Percentiles rank a stretch among this genome's conserved stretches.
Conservation (phyloP, 2,329 filamentous ascomycete genomes). For the Phaeosphaeria sp. region DNA sequence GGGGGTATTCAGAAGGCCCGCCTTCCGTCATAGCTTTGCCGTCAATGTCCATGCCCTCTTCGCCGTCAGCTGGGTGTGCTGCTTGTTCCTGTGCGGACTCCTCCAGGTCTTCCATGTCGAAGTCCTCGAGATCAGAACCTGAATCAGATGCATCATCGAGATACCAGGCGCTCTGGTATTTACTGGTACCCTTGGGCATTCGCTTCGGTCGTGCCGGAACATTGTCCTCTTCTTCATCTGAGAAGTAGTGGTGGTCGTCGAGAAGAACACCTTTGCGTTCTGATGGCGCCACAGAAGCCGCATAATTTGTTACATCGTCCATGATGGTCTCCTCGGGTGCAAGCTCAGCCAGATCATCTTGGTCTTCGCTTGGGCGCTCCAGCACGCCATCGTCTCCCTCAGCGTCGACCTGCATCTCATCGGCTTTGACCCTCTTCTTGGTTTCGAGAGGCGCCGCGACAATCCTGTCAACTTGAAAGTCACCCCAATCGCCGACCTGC, state of each 20-base stretch:
- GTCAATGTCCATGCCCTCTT: conserved; percentile 66
- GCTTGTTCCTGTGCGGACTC: conserved; percentile 61
- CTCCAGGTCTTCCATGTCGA: conserved; percentile 66
- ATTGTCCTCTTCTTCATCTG: conserved; percentile 76
- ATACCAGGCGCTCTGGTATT: conserved; percentile 95
- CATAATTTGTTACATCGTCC: conserved; percentile 67
- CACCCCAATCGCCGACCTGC: conserved; percentile 92
- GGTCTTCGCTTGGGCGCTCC: conserved; percentile 77
- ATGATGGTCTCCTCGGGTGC: conserved; percentile 87
- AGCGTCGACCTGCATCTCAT: conserved; percentile 73
- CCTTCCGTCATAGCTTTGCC: conserved; percentile 73
- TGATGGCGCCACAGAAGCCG: conserved; percentile 55
- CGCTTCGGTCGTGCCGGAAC: conserved; percentile 70
- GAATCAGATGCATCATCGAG: conserved; percentile 81
- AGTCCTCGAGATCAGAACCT: conserved; percentile 77
- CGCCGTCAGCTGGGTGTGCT: conserved; percentile 78
- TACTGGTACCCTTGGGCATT: conserved; percentile 88
- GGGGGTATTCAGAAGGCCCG: conserved; percentile 86
- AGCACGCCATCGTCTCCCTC: conserved; percentile 61
- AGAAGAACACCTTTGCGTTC: conserved; percentile 83
- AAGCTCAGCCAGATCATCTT: conserved; percentile 81
- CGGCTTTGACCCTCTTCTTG: conserved; percentile 64
- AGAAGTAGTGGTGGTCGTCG: conserved; percentile 98
- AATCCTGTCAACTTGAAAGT: conserved; percentile 91
- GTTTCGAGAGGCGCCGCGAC: conserved; percentile 73